phyloP scores from a whole-genome alignment of 805 yeast genomes.

The Ascoidea rubescens region DNA sequence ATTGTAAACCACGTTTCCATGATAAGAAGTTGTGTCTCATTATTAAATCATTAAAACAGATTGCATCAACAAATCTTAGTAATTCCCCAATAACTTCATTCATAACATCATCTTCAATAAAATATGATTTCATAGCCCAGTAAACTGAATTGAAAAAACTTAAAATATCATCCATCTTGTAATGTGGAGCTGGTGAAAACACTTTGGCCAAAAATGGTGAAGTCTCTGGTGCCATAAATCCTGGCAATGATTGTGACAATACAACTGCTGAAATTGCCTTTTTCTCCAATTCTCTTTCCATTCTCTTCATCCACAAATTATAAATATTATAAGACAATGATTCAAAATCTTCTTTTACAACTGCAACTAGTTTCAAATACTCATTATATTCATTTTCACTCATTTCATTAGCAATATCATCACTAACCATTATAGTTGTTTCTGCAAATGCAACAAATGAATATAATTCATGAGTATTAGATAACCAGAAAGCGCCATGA shows the following conservation, averaged over 20 bases:
- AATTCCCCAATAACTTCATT: conserved; percentile 75
- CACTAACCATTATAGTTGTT: conserved; percentile 77
- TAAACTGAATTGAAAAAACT: conserved; percentile 80
- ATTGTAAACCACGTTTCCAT: conserved; percentile 96
- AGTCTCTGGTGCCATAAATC: conserved; percentile 79
- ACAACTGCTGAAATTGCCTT: conserved; percentile 93
- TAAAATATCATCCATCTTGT: conserved; percentile 89
- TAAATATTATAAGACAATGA: conserved; percentile 86
- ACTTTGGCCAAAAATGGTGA: conserved; percentile 73
- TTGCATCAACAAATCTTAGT: conserved; percentile 76
- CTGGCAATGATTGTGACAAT: conserved; percentile 88
- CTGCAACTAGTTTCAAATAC: conserved; percentile 76
- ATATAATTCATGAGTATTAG: conserved; percentile 89
- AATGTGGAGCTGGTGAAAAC: conserved; percentile 55
- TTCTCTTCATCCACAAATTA: conserved; percentile 93
- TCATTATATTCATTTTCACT: conserved; percentile 83
- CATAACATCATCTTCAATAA: conserved; percentile 73
- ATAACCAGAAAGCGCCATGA: conserved; percentile 95
- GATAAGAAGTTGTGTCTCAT: conserved; percentile 90
- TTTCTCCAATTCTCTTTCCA: conserved; percentile 82
- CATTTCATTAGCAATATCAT: conserved; percentile 67
- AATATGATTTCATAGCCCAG: conserved; percentile 87
- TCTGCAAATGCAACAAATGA: conserved; percentile 93
- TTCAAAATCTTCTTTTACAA: conserved; percentile 89
- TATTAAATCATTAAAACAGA: conserved; percentile 87